Evolutionary conservation across 805 yeast species (phyloP), one percentile per base, ranked within the genome.

Genomic region (Scheffersomyces coipomensis): DNA sequence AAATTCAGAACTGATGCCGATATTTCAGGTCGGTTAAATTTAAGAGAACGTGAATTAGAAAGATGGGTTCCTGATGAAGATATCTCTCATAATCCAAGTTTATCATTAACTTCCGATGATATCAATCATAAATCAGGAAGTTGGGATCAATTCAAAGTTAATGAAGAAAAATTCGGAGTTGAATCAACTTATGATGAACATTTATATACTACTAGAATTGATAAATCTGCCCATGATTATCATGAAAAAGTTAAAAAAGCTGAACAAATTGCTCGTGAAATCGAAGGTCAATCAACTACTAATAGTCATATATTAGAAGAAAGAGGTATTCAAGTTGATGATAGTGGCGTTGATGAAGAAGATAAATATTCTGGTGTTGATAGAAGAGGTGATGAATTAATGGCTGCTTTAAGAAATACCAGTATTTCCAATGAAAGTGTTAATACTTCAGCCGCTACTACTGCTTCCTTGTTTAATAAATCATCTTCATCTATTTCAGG

Each of bases 61-160:
- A 75, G 71, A 52, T 91, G 99, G 99, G 78, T 78, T 16, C 95
- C 96, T 4, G 95, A 85, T 37, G 54, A 58, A 22, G 59, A 47
- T 26, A 53, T 56, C 15, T 56, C 42, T 32, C 42, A 42, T 11
- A 17, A 37, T 5, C 47, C 46, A 3, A 36, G 33, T 15, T 43
- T 64, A 29, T 33, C 60, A 0, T 58, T 77, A 19, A 78, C 72
- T 12, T 76, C 71, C 26, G 58, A 55, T 17, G 37, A 42, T 23
- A n/a, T n/a, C n/a, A 30, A 44, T 8, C 29, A 39, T 3, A 51
- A 51, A 7, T 45, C 46, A 17, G 65, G 62, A 12, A 55, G 58
- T 8, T 93, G 98, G 98, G 97, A 93, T 64, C 99, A 93, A 67
- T 93, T 93, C 64, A 85, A 86, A 38, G 91, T 80, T n/a, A 93